phyloP scores from a whole-genome alignment of 306 rosid genomes.

The Oxytropis ochrocephala region DNA sequence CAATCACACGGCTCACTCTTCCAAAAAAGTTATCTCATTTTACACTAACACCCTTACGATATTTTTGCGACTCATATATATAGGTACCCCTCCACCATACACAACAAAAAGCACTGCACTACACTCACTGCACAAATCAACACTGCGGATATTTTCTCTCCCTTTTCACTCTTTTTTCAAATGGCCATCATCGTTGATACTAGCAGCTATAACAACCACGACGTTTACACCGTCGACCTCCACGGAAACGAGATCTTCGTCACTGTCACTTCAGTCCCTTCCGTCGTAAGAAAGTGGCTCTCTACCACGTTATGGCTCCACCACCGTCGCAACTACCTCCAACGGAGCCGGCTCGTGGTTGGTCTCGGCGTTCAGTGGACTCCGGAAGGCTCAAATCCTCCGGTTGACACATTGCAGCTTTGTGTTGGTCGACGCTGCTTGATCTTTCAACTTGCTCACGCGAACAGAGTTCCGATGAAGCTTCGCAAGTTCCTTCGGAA shows the following conservation, averaged over 20 bases:
- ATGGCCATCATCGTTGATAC: not conserved
- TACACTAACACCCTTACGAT: too few relatives aligned
- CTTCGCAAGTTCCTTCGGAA: conserved; percentile 24
- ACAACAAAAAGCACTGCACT: too few relatives aligned
- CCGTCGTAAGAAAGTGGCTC: conserved; percentile 29
- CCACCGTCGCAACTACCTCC: not conserved
- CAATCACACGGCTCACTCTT: too few relatives aligned
- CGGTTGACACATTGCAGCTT: conserved; percentile 33
- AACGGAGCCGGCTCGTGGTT: conserved; percentile 8
- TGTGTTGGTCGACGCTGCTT: conserved; percentile 39
- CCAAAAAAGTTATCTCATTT: too few relatives aligned
- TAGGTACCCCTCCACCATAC: too few relatives aligned
- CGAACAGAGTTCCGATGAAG: not conserved
- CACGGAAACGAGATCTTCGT: not conserved
- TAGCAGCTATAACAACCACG: rapidly evolving
- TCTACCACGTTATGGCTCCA: not conserved
- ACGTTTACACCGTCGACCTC: not conserved
- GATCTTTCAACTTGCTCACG: conserved; percentile 18
- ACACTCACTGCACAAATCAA: too few relatives aligned
- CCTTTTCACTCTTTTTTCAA: not conserved
- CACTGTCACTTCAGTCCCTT: conserved; percentile 22
- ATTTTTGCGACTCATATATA: too few relatives aligned
- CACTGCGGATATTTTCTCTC: not conserved
- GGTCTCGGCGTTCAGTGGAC: conserved; percentile 58
- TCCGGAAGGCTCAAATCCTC: not conserved